Percentiles rank a stretch among this genome's conserved stretches.
Conservation (phyloP, 106 monocot species). For the Cymbidium sinense region DNA sequence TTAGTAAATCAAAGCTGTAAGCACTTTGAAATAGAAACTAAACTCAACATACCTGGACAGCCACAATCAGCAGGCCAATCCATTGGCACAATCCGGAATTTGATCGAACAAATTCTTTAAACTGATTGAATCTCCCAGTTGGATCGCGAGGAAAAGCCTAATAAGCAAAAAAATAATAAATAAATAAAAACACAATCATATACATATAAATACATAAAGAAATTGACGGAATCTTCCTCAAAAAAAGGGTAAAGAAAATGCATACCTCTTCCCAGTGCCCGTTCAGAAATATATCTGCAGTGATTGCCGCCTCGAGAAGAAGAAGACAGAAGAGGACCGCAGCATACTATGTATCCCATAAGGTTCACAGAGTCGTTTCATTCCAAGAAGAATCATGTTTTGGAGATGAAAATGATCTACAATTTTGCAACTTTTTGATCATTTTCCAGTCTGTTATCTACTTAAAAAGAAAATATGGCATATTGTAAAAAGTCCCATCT, state of each 20-base stretch:
- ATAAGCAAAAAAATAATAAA: not conserved
- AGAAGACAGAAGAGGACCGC: constrained; percentile 38
- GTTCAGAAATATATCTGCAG: constrained; percentile 75
- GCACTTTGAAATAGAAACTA: not conserved
- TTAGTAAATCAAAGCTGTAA: not conserved
- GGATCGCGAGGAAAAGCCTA: constrained; percentile 80
- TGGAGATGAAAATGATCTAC: constrained; percentile 1
- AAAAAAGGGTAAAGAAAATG: not conserved
- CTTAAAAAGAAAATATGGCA: too few relatives aligned
- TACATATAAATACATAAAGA: not conserved
- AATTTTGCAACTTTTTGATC: not conserved
- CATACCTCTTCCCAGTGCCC: constrained; percentile 84
- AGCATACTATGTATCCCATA: constrained; percentile 37
- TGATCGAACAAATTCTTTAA: constrained; percentile 61
- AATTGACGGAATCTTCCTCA: not conserved
- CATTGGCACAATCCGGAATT: constrained; percentile 84
- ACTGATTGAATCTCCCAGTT: constrained; percentile 68
- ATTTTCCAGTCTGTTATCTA: not conserved
- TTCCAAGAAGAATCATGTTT: not conserved
- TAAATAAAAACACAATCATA: not conserved
- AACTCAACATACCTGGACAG: constrained; percentile 49
- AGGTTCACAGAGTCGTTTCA: constrained; percentile 27
- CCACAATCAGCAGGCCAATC: constrained; percentile 54
- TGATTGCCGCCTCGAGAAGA: constrained; percentile 60
- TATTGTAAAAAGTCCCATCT: too few relatives aligned